phyloP scores from a whole-genome alignment of 2,329 filamentous ascomycete genomes.

The Berkeleyomyces basicola region DNA sequence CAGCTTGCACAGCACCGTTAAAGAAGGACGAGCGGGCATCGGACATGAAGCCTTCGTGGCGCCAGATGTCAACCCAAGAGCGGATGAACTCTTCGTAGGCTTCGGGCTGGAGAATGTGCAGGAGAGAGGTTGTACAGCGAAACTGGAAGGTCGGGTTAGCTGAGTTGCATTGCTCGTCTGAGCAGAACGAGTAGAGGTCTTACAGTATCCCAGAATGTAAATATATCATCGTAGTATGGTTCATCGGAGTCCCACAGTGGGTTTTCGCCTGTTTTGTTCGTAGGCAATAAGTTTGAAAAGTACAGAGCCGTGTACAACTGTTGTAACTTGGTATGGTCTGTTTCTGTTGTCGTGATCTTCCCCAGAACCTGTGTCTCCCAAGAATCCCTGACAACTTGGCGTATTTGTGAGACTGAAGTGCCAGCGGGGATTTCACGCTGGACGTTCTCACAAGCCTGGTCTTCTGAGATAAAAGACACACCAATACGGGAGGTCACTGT shows the following conservation, averaged over 20 bases:
- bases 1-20: constrained; percentile 53
- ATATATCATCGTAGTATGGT: constrained; percentile 56
- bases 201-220: constrained; percentile 46
- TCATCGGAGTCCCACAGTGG: constrained; percentile 46
- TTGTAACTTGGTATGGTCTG: constrained; percentile 35
- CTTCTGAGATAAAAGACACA: constrained; percentile 48
- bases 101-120: constrained; percentile 46
- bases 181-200: background rate
- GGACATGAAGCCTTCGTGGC: constrained; percentile 45
- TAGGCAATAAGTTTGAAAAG: constrained; percentile 52
- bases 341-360: constrained; percentile 45
- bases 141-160: constrained; percentile 25
- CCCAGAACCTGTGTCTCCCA: constrained; percentile 48
- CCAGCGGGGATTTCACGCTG: constrained; percentile 36
- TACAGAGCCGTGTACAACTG: constrained; percentile 53
- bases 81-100: constrained; percentile 50
- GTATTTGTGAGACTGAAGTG: constrained; percentile 28
- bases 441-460: constrained; percentile 42
- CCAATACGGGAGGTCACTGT: constrained; percentile 42
- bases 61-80: constrained; percentile 52
- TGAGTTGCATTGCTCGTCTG: background rate
- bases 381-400: constrained; percentile 28
- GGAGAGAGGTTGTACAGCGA: constrained; percentile 46
- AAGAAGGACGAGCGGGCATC: constrained; percentile 51
- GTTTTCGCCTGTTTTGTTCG: constrained; percentile 56